phyloP scores from a whole-genome alignment of 306 rosid species.

The Cyclanthera cordifolia region DNA sequence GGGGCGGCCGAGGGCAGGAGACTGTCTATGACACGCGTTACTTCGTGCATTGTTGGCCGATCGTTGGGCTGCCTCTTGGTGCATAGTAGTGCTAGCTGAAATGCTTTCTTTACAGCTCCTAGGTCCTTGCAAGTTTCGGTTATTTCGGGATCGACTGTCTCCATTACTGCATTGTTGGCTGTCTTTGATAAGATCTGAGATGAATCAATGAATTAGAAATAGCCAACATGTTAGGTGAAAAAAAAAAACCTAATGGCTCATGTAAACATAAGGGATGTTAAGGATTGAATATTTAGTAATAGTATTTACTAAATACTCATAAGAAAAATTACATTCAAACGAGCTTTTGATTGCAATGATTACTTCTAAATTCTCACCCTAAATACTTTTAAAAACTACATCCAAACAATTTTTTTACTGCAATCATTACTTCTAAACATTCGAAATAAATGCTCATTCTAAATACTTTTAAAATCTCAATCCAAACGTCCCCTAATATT shows the following conservation, averaged over 20 bases:
- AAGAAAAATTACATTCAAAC: too few relatives aligned
- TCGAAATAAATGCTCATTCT: too few relatives aligned
- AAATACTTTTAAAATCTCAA: too few relatives aligned
- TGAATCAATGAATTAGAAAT: background rate
- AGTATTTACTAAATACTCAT: too few relatives aligned
- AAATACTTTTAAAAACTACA: too few relatives aligned
- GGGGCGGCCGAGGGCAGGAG: slow-evolving; percentile 24
- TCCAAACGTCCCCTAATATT: too few relatives aligned
- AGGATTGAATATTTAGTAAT: too few relatives aligned
- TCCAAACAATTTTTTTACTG: too few relatives aligned
- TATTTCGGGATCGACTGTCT: slow-evolving; percentile 69
- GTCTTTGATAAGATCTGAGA: slow-evolving; percentile 73
- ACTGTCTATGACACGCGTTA: slow-evolving; percentile 58
- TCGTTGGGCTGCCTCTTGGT: slow-evolving; percentile 68
- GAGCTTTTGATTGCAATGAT: too few relatives aligned
- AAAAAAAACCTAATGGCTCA: background rate
- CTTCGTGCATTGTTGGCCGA: slow-evolving; percentile 87
- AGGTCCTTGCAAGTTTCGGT: slow-evolving; percentile 69
- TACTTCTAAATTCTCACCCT: too few relatives aligned
- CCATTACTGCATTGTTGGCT: slow-evolving; percentile 78
- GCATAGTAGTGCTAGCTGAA: slow-evolving; percentile 79
- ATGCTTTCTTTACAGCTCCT: slow-evolving; percentile 69
- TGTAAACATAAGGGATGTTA: too few relatives aligned
- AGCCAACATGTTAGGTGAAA: background rate
- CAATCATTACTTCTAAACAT: too few relatives aligned